Evolutionary conservation across 805 yeast genomes (phyloP).

Genomic region (Candida nemodendra): DNA sequence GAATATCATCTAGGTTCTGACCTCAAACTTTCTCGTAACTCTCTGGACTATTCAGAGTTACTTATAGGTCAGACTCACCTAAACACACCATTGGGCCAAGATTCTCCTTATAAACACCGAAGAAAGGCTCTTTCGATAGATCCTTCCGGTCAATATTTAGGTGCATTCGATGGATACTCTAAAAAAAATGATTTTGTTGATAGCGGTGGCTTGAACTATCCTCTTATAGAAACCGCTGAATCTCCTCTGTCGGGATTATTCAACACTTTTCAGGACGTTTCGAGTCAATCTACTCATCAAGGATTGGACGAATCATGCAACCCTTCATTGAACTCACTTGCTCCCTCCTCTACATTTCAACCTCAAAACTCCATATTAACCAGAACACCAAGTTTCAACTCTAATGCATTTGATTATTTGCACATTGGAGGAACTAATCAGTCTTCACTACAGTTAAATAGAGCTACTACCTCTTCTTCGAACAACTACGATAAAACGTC

Average conservation of each 20-base stretch:
- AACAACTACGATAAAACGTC: constrained; percentile 8
- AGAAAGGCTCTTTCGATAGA: constrained; percentile 14
- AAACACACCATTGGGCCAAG: constrained; percentile 3
- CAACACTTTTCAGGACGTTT: constrained; percentile 18
- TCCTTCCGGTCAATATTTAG: constrained; percentile 11
- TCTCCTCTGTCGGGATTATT: constrained; percentile 24
- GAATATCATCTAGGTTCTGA: constrained; percentile 20
- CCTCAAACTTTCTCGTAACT: constrained; percentile 11
- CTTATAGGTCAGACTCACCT: constrained; percentile 6
- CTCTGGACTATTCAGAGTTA: constrained; percentile 20
- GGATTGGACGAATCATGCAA: neutral
- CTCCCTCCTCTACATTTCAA: neutral
- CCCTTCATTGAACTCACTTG: neutral
- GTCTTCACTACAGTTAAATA: neutral
- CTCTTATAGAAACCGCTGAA: constrained; percentile 17
- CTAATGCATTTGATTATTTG: constrained; percentile 7
- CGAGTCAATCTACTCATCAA: constrained; percentile 1
- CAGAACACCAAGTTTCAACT: constrained; percentile 18
- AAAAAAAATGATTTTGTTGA: constrained; percentile 16
- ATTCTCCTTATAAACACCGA: constrained; percentile 11
- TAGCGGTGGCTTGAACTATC: constrained; percentile 7
- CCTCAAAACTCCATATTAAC: constrained; percentile 2
- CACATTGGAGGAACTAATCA: constrained; percentile 1
- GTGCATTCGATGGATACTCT: constrained; percentile 21
- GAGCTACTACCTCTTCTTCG: neutral